Base-by-base conservation (phyloP, 345 rosid species). In the Lepidium didymum region DNA sequence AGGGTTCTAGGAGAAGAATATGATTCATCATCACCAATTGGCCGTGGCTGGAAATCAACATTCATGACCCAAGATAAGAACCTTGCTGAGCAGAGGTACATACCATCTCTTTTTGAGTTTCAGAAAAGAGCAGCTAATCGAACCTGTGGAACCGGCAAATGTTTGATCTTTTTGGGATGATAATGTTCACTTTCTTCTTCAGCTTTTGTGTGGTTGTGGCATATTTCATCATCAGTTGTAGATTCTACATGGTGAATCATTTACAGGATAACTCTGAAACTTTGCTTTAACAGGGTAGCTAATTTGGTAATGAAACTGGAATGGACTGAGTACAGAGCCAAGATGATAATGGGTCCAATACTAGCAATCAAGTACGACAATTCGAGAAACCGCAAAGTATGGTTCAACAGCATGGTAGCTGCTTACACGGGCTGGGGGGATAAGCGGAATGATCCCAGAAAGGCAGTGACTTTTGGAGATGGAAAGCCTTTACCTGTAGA, bases 401-500 rank as follows among this genome's bases (percentile, higher is more conserved):
- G 98, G 97, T 88, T 90, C 76, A 90, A 90, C 36, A 87, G 96
- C 78, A 87, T 90, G 95, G 97, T 88, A 49, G 92, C 96, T 23
- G 97, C 94, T 7, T 88, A 87, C 62, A 88, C 86, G 0, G 97
- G 97, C 1, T 87, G 98, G 98, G 76, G 88, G 73, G 94, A 88
- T 61, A 77, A 58, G 6, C 73, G 90, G 52, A 93, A 90, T 6
- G 90, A 90, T 79, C 92, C 95, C 6, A 70, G 19, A 35, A 90
- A 85, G 73, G 89, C 96, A 0, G 91, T 88, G 40, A 84, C 84
- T 2, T 88, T 88, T 8, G 97, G 96, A 9, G 83, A 88, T 16
- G 96, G 96, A 4, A 56, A 70, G 27, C 83, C 88, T 9, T 78
- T 88, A 81, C 97, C 96, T 0, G 76, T 73, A 2, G 81, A 94